A percentile compares a stretch with the other conserved stretches of the same genome.
Evolutionary conservation across 106 monocot species (phyloP).

Genomic region (Dendrobium officinale): DNA sequence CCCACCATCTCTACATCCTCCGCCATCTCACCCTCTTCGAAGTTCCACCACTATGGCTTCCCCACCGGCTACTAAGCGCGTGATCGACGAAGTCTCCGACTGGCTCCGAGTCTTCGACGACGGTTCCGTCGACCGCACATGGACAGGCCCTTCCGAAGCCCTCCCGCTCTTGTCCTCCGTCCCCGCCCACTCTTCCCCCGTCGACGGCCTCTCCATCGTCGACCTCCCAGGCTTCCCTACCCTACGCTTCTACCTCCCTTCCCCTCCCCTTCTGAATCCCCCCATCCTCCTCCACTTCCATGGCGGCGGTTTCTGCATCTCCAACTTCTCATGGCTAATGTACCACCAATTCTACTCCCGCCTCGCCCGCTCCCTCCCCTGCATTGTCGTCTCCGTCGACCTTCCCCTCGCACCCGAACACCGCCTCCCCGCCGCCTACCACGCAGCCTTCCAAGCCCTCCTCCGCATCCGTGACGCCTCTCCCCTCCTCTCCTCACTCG

Average conservation of each 20-base stretch:
- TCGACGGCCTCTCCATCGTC: slow-evolving; percentile 47
- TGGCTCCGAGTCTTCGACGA: slow-evolving; percentile 72
- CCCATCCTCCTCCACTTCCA: slow-evolving; percentile 78
- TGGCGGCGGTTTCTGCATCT: slow-evolving; percentile 92
- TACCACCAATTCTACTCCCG: slow-evolving; percentile 86
- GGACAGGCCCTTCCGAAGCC: slow-evolving; percentile 67
- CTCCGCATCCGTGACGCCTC: slow-evolving; percentile 35
- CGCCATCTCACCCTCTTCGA: too few relatives aligned
- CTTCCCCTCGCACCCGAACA: slow-evolving; percentile 76
- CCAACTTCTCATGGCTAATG: slow-evolving; percentile 51
- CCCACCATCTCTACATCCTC: too few relatives aligned
- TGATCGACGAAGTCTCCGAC: slow-evolving; percentile 79
- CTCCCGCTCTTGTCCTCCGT: slow-evolving; percentile 50
- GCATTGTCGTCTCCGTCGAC: slow-evolving; percentile 46
- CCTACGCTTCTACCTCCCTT: slow-evolving; percentile 65
- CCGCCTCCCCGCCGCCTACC: slow-evolving; percentile 68
- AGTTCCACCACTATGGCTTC: too few relatives aligned
- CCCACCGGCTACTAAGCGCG: slow-evolving; percentile 7
- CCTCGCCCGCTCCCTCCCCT: slow-evolving; percentile 41
- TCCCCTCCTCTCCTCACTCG: slow-evolving; percentile 10
- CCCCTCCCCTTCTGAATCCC: not conserved
- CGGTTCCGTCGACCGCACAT: slow-evolving; percentile 83
- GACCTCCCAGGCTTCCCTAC: slow-evolving; percentile 43
- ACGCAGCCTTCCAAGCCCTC: slow-evolving; percentile 37
- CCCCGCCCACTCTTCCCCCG: slow-evolving; percentile 21